Conservation (phyloP, 176 grass and related monocot species). For the Phragmites australis region DNA sequence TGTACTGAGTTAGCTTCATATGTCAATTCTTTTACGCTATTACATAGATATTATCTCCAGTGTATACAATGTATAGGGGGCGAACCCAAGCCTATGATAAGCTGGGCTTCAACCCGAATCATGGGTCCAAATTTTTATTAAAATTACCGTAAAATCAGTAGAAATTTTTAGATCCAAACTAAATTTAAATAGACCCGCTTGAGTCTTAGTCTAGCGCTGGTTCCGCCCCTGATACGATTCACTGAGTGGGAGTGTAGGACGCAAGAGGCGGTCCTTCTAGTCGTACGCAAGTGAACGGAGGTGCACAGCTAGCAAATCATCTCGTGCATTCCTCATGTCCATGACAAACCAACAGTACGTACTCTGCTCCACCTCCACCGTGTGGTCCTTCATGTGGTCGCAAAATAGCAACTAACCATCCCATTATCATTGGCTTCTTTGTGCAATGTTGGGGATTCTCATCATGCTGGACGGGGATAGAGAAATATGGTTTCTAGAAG, state of each 20-base stretch:
- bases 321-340: constrained; percentile 42
- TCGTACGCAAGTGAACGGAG: constrained; percentile 31
- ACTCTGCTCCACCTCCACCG: constrained; percentile 13
- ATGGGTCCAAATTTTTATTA: too few relatives aligned
- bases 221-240: too few relatives aligned
- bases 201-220: too few relatives aligned
- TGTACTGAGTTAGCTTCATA: neutral
- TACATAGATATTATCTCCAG: neutral
- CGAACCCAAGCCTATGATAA: too few relatives aligned
- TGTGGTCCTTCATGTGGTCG: constrained; percentile 44
- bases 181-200: too few relatives aligned
- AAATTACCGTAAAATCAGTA: too few relatives aligned
- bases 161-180: too few relatives aligned
- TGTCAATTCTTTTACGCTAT: neutral
- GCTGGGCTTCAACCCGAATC: too few relatives aligned
- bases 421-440: constrained; percentile 21
- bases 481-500: neutral
- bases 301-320: constrained; percentile 53
- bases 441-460: neutral
- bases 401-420: constrained; percentile 35
- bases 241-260: neutral
- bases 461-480: neutral
- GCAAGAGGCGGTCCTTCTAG: constrained; percentile 18
- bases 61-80: neutral
- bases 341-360: constrained; percentile 23